Evolutionary conservation across 768 basidiomycete species (phyloP), one percentile per base, ranked within the genome.

Genomic region (Sutorius australiensis): DNA sequence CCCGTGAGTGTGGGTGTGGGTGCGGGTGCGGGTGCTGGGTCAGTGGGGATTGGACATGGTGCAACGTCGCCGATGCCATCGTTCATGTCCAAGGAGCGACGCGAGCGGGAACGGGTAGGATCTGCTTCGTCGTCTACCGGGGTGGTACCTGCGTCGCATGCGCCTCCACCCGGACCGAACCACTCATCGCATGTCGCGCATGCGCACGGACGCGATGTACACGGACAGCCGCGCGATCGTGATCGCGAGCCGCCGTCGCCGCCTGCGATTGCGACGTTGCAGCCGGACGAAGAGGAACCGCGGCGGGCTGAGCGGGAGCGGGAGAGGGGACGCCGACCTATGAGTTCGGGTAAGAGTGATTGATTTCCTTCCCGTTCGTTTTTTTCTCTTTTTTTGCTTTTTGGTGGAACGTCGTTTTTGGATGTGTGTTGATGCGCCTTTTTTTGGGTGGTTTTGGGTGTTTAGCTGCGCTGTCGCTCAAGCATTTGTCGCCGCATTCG

Each of bases 211-310:
- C 24, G 24, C 24, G 24, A 24, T 24, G 24, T 24, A 24, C 24
- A 24, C 24, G 24, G 24, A 24, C 24, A 24, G 4, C 24, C 24
- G 4, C 24, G 24, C 24, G 24, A 24, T 24, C 24, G 24, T 24
- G 24, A 24, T 24, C 24, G 24, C 24, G 66, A 69, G n/a, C 65
- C 65, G n/a, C 68, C 67, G 1, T 65, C 69, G 1, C 67, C 67
- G 2, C 67, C 68, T 32, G 64, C 68, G 28, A 68, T 68, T 42
- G 67, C 67, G 43, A 61, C 74, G 47, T 50, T 67, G 19, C 66
- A 64, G 32, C 32, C 69, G 0, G 65, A 60, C 31, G 64, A 63
- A 11, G 72, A 62, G 54, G 64, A 55, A 30, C 28, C 54, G 39
- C 63, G 54, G 49, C 63, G 56, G 46, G 61, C 24, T 24, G 24